phyloP scores from a whole-genome alignment of 306 rosid species.

The Astragalus membranaceus region DNA sequence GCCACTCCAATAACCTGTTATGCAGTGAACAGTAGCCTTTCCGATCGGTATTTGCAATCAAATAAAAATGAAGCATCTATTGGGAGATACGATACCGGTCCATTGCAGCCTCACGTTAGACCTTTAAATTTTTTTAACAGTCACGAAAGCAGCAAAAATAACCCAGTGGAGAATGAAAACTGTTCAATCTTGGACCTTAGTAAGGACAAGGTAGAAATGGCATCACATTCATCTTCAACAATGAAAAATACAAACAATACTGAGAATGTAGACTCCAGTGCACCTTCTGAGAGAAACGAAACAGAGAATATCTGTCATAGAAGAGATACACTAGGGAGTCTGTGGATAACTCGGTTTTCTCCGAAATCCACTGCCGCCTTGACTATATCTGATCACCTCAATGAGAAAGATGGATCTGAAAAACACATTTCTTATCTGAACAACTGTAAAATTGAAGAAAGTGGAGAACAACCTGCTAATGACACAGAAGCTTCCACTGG shows the following conservation, averaged over 20 bases:
- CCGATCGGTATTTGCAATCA: slow-evolving; percentile 20
- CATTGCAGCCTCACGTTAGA: slow-evolving; percentile 28
- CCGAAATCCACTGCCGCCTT: slow-evolving; percentile 32
- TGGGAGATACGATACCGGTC: slow-evolving; percentile 29
- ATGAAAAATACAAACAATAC: slow-evolving; percentile 34
- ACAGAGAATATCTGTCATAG: slow-evolving; percentile 17
- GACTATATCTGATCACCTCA: slow-evolving; percentile 20
- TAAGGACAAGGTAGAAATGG: slow-evolving; percentile 37
- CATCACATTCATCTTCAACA: slow-evolving; percentile 44
- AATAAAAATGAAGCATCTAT: slow-evolving; percentile 26
- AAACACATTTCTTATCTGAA: slow-evolving; percentile 6
- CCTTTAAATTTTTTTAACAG: slow-evolving; percentile 27
- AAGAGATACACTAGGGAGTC: slow-evolving; percentile 37
- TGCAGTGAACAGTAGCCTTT: slow-evolving; percentile 23
- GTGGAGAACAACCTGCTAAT: slow-evolving; percentile 23
- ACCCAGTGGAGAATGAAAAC: slow-evolving; percentile 23
- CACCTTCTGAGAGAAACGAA: slow-evolving; percentile 31
- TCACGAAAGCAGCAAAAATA: slow-evolving; percentile 34
- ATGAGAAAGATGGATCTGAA: slow-evolving; percentile 26
- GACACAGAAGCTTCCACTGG: slow-evolving; percentile 18
- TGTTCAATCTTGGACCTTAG: slow-evolving; percentile 24
- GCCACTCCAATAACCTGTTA: slow-evolving; percentile 48
- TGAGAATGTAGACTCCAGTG: slow-evolving; percentile 31
- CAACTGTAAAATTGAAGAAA: slow-evolving; percentile 17
- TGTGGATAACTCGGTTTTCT: slow-evolving; percentile 73